These are phyloP conservation scores for Xylaria longipes DNA, from an alignment of 495 filamentous ascomycete species.

Conservation along the genomic window DNA sequence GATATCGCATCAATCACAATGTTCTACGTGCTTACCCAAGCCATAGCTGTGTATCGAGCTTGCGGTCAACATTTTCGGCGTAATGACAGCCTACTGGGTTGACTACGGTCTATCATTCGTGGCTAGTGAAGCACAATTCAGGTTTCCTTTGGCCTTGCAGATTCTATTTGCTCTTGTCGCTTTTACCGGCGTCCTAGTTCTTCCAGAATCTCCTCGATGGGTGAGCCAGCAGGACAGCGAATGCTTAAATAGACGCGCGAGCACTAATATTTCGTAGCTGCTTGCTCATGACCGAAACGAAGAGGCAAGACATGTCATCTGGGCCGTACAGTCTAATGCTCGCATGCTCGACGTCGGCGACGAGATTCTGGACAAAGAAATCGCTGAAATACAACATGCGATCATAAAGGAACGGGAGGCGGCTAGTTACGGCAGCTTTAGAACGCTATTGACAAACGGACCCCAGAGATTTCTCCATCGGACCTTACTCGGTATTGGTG, in stretches of 20 bases:
- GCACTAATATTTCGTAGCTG: conserved; percentile 29
- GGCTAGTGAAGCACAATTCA: conserved; percentile 47
- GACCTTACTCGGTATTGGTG: conserved; percentile 57
- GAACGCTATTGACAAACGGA: conserved; percentile 54
- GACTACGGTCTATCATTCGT: conserved; percentile 44
- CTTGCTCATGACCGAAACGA: conserved; percentile 37
- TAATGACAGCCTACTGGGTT: conserved; percentile 43
- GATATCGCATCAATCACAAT: background rate
- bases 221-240: background rate
- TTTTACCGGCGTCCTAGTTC: conserved; percentile 33
- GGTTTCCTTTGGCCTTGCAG: conserved; percentile 55
- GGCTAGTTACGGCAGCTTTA: conserved; percentile 42
- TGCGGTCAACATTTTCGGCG: conserved; percentile 60
- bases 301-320: conserved; percentile 38
- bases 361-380: conserved; percentile 33
- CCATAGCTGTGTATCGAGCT: conserved; percentile 49
- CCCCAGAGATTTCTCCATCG: conserved; percentile 49
- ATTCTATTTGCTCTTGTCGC: conserved; percentile 48
- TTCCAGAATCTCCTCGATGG: conserved; percentile 42
- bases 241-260: background rate
- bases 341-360: conserved; percentile 30
- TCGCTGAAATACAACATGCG: conserved; percentile 35
- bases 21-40: conserved; percentile 4
- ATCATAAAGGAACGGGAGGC: conserved; percentile 33
- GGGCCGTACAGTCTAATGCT: conserved; percentile 46